Conservation (phyloP, 805 yeast species). For the Scheffersomyces spartinae region DNA sequence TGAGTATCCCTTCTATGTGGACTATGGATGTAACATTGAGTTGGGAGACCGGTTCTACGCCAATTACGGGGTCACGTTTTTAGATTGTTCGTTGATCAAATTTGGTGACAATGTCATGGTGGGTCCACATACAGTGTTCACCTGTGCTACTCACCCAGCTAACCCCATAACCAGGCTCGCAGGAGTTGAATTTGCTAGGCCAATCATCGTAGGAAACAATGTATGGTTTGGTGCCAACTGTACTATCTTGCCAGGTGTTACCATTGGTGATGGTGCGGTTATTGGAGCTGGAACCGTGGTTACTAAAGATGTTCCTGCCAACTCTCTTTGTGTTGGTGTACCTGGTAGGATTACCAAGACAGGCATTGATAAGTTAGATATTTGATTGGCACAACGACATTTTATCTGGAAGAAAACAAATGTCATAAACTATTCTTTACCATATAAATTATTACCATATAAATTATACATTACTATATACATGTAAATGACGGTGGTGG, state of each 20-base stretch:
- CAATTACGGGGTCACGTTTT: conserved; percentile 43
- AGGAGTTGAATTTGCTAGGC: conserved; percentile 42
- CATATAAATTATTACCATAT: no score
- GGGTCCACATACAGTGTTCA: conserved; percentile 52
- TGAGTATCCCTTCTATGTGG: conserved; percentile 53
- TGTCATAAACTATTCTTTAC: no score
- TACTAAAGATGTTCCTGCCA: conserved; percentile 41
- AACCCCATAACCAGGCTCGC: conserved; percentile 32
- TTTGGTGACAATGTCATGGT: conserved; percentile 49
- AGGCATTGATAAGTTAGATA: conserved; percentile 5
- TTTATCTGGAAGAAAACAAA: no score
- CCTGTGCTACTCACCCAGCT: conserved; percentile 56
- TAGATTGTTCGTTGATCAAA: conserved; percentile 50
- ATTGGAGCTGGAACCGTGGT: conserved; percentile 66
- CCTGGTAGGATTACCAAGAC: conserved; percentile 41
- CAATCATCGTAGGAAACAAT: conserved; percentile 48
- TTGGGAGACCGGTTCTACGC: conserved; percentile 50
- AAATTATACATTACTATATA: no score
- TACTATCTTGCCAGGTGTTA: conserved; percentile 52
- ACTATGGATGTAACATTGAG: conserved; percentile 52
- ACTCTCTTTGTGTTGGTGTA: conserved; percentile 48
- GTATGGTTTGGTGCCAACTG: conserved; percentile 59
- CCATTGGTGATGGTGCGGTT: conserved; percentile 48
- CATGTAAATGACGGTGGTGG: no score
- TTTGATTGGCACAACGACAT: no score